phyloP scores from a whole-genome alignment of 345 rosid genomes.

The Rhodamnia argentea region DNA sequence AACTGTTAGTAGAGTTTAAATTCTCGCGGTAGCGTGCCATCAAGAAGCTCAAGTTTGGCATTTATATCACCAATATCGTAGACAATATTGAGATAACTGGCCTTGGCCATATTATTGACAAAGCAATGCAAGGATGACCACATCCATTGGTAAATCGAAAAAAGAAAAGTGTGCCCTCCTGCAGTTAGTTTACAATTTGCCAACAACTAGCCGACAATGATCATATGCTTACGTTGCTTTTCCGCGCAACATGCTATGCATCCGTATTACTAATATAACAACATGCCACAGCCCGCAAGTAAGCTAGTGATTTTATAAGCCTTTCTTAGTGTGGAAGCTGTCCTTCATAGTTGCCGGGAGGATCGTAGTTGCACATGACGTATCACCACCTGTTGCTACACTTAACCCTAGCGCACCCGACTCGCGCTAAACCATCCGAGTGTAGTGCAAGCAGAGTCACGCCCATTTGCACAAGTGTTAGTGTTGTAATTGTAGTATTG shows the following conservation, averaged over 20 bases:
- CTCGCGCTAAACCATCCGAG: constrained; percentile 20
- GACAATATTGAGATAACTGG: background rate
- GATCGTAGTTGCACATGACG: constrained; percentile 9
- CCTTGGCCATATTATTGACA: background rate
- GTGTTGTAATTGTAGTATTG: constrained; percentile 8
- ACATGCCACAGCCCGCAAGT: background rate
- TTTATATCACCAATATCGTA: background rate
- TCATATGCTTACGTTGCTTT: background rate
- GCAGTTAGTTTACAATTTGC: background rate
- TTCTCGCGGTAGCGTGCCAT: background rate
- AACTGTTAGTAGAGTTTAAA: too few species aligned
- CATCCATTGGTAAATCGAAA: background rate
- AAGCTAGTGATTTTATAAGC: background rate
- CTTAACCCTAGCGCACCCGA: constrained; percentile 19
- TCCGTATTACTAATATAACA: background rate
- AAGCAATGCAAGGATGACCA: background rate
- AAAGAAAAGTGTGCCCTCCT: background rate
- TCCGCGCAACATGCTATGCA: background rate
- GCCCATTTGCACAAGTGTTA: constrained; percentile 3
- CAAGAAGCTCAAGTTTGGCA: background rate
- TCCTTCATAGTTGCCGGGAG: constrained; percentile 5
- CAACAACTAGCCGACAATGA: background rate
- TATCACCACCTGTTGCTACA: constrained; percentile 14
- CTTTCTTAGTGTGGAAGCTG: constrained; percentile 2
- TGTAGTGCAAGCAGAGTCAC: constrained; percentile 15